Evolutionary conservation across 345 rosid species (phyloP).

Genomic region (Salix dunnii): DNA sequence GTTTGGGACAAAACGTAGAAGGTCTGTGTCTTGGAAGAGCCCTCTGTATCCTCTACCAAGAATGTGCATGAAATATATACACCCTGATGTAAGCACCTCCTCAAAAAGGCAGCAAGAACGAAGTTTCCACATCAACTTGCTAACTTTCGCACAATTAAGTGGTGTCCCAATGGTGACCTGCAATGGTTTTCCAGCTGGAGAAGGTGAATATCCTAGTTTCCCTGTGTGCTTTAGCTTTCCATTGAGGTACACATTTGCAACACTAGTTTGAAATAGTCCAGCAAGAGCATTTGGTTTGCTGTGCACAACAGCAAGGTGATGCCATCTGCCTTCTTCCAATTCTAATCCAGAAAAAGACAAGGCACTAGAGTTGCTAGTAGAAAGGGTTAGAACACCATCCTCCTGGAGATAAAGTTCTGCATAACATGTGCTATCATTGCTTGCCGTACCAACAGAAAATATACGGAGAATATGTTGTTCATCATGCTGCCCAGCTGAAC

Average conservation of each 20-base stretch:
- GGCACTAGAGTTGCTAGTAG: constrained; percentile 86
- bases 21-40: constrained; percentile 90
- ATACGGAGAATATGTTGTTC: constrained; percentile 67
- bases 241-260: constrained; percentile 92
- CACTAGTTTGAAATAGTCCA: constrained; percentile 97
- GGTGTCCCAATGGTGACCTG: constrained; percentile 96
- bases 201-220: constrained; percentile 95
- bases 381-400: constrained; percentile 89
- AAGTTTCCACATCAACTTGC: constrained; percentile 83
- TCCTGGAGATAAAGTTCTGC: constrained; percentile 94
- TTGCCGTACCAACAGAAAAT: constrained; percentile 91
- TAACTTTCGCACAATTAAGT: constrained; percentile 65
- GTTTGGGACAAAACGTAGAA: constrained; percentile 90
- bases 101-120: constrained; percentile 98
- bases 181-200: constrained; percentile 90
- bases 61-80: constrained; percentile 92
- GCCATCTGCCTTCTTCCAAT: constrained; percentile 94
- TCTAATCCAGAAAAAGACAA: constrained; percentile 94
- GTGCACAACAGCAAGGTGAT: constrained; percentile 99
- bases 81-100: constrained; percentile 97
- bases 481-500: constrained; percentile 47
- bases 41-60: constrained; percentile 99
- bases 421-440: constrained; percentile 63
- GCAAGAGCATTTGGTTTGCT: constrained; percentile 99
- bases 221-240: constrained; percentile 98